Base-by-base conservation (phyloP, 306 rosid species). In the Trifolium dubium region DNA sequence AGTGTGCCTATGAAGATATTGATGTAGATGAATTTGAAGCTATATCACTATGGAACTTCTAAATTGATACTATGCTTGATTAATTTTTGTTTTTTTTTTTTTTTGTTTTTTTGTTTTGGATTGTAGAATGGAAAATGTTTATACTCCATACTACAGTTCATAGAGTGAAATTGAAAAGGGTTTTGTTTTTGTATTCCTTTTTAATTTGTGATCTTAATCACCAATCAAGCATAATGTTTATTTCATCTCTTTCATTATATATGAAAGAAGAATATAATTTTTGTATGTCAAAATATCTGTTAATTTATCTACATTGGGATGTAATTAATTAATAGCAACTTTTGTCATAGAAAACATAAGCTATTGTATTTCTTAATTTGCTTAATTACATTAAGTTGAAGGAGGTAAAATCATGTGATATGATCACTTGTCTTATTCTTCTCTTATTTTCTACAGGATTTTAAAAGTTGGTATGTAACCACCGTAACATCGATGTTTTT, bases 1-100 rank as follows among this genome's bases (percentile, higher is more conserved):
- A 17, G 12, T 17, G 17, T 51, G 96, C 86, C 13, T 80, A 85
- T 40, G 97, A 93, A 73, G 58, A 51, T 51, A 15, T 17, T 51
- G 10, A 51, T 7, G 29, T 51, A 17, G 29, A 18, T 15, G 58
- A 51, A 3, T 51, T 15, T 51, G 5, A 51, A 51, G 58, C 15
- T 14, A 11, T 51, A 7, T 51, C 58, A 17, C 58, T 51, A 15
- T 51, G 58, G 58, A 51, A 51, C 58, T 51, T 51, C 3, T 51
- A 17, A 17, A 17, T 51, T 50, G 10, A 50, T n/a, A n/a, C n/a
- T n/a, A 5, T 12, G 50, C 6, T 50, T 50, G 56, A 29, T 51
- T 18, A 15, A 17, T 17, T 3, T 51, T 15, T 49, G 8, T n/a
- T n/a, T n/a, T n/a, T n/a, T n/a, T n/a, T n/a, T n/a, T n/a, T n/a